Conservation (phyloP, 176 grass and related monocot genomes). For the Rhynchospora breviuscula region DNA sequence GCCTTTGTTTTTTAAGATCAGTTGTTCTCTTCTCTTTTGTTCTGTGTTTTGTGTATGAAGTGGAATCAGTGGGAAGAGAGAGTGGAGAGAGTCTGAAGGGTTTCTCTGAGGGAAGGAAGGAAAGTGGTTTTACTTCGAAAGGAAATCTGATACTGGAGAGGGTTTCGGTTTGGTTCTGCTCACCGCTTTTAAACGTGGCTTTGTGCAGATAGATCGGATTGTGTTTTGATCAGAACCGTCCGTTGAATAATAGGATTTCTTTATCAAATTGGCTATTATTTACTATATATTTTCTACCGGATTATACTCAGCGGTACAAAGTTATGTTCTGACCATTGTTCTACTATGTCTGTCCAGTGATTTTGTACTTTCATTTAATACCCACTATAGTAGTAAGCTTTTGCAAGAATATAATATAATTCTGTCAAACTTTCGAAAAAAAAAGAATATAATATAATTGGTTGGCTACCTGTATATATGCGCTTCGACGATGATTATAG, state of each 20-base stretch:
- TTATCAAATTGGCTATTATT: too few species aligned
- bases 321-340: too few species aligned
- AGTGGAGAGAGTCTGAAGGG: not conserved
- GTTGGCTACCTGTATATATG: too few species aligned
- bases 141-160: not conserved
- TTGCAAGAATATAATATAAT: not conserved
- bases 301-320: too few species aligned
- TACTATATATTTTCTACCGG: not conserved
- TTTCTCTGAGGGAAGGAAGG: not conserved
- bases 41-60: not conserved
- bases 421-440: too few species aligned
- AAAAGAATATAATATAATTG: not conserved
- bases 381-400: not conserved
- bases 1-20: too few species aligned
- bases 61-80: not conserved
- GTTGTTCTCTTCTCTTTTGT: too few species aligned
- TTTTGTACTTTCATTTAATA: not conserved
- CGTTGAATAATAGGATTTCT: not conserved
- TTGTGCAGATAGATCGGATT: not conserved
- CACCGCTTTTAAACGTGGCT: not conserved
- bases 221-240: not conserved
- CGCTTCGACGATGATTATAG: too few species aligned
- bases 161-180: not conserved
- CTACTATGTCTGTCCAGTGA: too few species aligned
- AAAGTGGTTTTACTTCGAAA: not conserved